Conservation (phyloP, 108 stramenopile species). For the Cylindrotheca closterium region DNA sequence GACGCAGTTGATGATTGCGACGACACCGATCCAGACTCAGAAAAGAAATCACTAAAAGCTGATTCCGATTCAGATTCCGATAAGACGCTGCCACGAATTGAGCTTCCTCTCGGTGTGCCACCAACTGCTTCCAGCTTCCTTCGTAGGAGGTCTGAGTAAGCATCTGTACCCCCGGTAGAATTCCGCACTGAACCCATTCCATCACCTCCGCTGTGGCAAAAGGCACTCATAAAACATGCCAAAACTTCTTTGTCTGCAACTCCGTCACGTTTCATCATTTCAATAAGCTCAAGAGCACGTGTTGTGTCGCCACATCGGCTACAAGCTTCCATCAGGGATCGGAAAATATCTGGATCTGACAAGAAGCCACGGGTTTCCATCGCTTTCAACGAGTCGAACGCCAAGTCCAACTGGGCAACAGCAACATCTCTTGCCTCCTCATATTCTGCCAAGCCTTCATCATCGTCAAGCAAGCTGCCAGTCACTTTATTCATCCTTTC, state of each 20-base stretch:
- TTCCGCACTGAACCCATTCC: not conserved
- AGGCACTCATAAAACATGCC: conserved; percentile 69
- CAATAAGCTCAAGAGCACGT: conserved; percentile 69
- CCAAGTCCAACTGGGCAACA: conserved; percentile 79
- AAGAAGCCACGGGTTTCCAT: conserved; percentile 60
- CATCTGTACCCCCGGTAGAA: conserved; percentile 19
- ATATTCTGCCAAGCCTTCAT: conserved; percentile 42
- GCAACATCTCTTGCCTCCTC: conserved; percentile 81
- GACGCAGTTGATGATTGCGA: not conserved
- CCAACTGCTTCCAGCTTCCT: conserved; percentile 20
- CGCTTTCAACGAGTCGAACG: conserved; percentile 67
- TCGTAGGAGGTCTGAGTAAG: conserved; percentile 32
- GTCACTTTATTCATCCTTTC: conserved; percentile 3
- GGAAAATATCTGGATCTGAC: conserved; percentile 70
- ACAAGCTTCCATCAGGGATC: conserved; percentile 82
- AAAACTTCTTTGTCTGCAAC: conserved; percentile 68
- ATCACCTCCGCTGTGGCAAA: conserved; percentile 36
- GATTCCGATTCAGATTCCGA: conserved; percentile 22
- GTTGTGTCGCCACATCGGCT: conserved; percentile 78
- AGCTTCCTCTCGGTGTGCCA: not conserved
- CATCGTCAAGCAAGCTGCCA: conserved; percentile 29
- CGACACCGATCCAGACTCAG: conserved; percentile 26
- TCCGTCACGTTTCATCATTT: conserved; percentile 80
- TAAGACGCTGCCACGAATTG: not conserved
- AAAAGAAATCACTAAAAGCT: conserved; percentile 19